Conservation (phyloP, 2,329 filamentous ascomycete genomes). For the Microdochium nivale region DNA sequence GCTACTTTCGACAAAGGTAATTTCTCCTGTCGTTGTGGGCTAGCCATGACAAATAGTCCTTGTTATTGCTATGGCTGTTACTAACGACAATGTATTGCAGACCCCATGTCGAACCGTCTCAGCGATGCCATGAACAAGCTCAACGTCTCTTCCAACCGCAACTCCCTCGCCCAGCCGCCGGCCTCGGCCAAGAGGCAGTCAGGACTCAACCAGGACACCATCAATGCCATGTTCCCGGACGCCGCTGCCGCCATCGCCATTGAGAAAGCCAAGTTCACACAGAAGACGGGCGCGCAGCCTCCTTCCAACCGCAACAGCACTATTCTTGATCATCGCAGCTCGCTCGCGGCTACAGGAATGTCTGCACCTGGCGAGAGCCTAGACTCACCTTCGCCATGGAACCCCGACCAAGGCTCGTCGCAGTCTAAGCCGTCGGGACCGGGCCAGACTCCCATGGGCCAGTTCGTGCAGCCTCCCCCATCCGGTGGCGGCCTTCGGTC, state of each 20-base stretch:
- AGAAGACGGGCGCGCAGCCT: slow-evolving; percentile 84
- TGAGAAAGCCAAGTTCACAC: slow-evolving; percentile 94
- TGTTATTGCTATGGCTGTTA: background rate
- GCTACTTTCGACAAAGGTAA: slow-evolving; percentile 94
- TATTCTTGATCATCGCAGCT: slow-evolving; percentile 66
- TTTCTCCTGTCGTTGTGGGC: background rate
- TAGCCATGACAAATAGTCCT: background rate
- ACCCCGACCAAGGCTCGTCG: slow-evolving; percentile 44
- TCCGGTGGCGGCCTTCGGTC: slow-evolving; percentile 67
- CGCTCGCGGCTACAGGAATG: slow-evolving; percentile 67
- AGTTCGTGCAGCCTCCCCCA: slow-evolving; percentile 78
- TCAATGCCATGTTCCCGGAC: slow-evolving; percentile 99
- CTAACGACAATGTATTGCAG: slow-evolving; percentile 32
- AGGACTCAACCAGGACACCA: slow-evolving; percentile 83
- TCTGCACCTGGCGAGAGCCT: slow-evolving; percentile 55
- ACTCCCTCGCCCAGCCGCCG: slow-evolving; percentile 74
- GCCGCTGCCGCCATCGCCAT: slow-evolving; percentile 97
- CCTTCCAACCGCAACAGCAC: slow-evolving; percentile 90
- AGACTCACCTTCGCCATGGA: slow-evolving; percentile 71
- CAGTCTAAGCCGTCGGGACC: slow-evolving; percentile 36
- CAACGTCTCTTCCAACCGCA: slow-evolving; percentile 77
- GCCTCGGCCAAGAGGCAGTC: slow-evolving; percentile 84
- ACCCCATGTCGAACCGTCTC: slow-evolving; percentile 93
- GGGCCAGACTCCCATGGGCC: slow-evolving; percentile 80
- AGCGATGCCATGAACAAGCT: slow-evolving; percentile 96